Evolutionary conservation across 164 flowering plant species (phyloP).

Genomic region (Warburgia ugandensis): DNA sequence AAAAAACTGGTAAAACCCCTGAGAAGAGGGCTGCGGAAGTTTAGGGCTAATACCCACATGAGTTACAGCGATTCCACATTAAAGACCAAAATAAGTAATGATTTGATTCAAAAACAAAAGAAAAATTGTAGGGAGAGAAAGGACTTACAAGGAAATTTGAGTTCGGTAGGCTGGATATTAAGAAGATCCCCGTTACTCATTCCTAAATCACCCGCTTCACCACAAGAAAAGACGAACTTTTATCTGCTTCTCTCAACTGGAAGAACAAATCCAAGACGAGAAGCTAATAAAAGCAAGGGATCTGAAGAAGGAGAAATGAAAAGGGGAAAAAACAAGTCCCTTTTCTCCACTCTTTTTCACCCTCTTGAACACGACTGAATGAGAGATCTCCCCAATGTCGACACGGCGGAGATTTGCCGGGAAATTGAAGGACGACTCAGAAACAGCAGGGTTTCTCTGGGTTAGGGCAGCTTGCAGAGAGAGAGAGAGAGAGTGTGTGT

Average conservation of each 20-base stretch:
- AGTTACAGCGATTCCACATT: background rate
- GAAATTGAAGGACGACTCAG: background rate
- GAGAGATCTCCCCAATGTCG: background rate
- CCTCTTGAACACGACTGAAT: background rate
- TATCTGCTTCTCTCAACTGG: background rate
- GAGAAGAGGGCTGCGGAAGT: too few relatives aligned
- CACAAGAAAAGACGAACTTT: background rate
- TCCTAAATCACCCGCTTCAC: constrained; percentile 1
- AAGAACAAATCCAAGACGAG: background rate
- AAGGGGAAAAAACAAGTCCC: background rate
- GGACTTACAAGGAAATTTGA: constrained; percentile 31
- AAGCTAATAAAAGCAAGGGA: constrained; percentile 2
- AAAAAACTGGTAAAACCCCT: too few relatives aligned
- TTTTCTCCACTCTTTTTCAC: background rate
- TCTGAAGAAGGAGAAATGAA: background rate
- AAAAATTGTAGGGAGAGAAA: background rate
- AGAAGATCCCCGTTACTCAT: constrained; percentile 33
- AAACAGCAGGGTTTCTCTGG: background rate
- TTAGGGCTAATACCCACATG: too few relatives aligned
- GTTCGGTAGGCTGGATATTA: constrained; percentile 27
- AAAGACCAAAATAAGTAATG: background rate
- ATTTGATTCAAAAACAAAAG: background rate
- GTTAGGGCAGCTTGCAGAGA: too few relatives aligned
- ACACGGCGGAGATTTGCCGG: too few relatives aligned
- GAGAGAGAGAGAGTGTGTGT: too few relatives aligned